Base-by-base conservation (phyloP, 441 rosid species). In the Raphanus hybrid region DNA sequence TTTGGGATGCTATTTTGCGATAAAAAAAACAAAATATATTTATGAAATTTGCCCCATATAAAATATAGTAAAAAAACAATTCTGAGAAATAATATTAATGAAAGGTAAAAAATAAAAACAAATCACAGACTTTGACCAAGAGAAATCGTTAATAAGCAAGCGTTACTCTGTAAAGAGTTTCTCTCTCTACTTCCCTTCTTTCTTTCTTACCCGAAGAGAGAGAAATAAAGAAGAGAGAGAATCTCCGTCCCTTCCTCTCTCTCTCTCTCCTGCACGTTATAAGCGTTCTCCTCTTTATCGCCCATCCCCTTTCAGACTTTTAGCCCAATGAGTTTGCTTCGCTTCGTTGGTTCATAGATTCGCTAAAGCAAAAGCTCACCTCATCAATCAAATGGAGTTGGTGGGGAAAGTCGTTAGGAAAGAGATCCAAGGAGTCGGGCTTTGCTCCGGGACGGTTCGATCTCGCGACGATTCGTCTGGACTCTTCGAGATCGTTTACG, bases 381-480 rank as follows among this genome's bases (percentile, higher is more conserved):
- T 0, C 4, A 29, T 0, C 32, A 29, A 29, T 29, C 34, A 3
- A 29, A 29, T 48, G 54, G 54, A 48, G 54, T 1, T 48, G 54
- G 54, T 48, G 54, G 54, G 54, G 16, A 48, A 4, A 48, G 54
- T 48, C 54, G 54, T 48, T 12, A 48, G 16, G 7, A 48, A 48
- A 12, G 54, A 48, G 54, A 48, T 48, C 54, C 16, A 48, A 48
- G 54, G 54, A 2, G 15, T 48, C 6, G 54, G 54, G 54, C 0
- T 48, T 0, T 48, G 54, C 54, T 48, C 54, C 7, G 54, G 54
- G 7, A 48, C 54, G 54, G 54, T 48, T 12, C 54, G 54, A 48
- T 48, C 54, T 48, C 54, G 39, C 39, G 39, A 12, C 54, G 54
- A 48, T 48, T 48, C 54, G 54, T 48, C 54, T 48, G 54, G 54